Evolutionary conservation across 306 rosid species (phyloP), one percentile per base, ranked within the genome.

Genomic region (Trifolium pratense): DNA sequence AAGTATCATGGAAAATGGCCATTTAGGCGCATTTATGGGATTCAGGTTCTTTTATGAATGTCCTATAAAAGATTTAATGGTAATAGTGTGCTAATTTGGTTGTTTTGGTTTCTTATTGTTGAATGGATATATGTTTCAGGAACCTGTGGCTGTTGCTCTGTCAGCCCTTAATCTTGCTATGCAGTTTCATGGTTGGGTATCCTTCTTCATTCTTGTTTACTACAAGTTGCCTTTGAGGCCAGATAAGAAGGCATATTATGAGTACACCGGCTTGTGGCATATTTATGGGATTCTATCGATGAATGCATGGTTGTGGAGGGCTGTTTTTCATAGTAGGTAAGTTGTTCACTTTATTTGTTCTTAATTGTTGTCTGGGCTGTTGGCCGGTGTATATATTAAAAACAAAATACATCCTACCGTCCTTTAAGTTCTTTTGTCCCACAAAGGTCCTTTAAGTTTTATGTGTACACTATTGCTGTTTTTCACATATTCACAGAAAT

Each of bases 1-100:
- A 94, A 94, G 75, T 91, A 91, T 78, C 99, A 94, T 56, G 96
- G 93, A 16, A 91, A 94, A 87, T 94, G 99, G 99, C 97, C 97
- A 20, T 88, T 91, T 80, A 59, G 39, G 73, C 90, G 97, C 48
- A 89, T 94, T 75, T 94, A 90, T 74, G 99, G 99, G 69, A 94
- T 91, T 76, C 96, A 91, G 99, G 99, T 94, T 77, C 76, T 49
- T 74, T 9, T 64, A 43, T 52, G 46, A 6, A 49, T 55, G 65
- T 85, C 60, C 36, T 31, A 26, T 56, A 37, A 55, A 80, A 51
- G 13, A 48, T 75, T 75, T 61, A 36, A 37, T 58, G 39, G 46
- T 75, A 51, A 46, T 69, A 57, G 40, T 59, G 49, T 53, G 43
- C 9, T 66, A 32, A 57, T 57, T 45, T 56, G 11, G 64, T 43